Conservation (phyloP, 75 land plant species). For the Selaginella tamariscina region DNA sequence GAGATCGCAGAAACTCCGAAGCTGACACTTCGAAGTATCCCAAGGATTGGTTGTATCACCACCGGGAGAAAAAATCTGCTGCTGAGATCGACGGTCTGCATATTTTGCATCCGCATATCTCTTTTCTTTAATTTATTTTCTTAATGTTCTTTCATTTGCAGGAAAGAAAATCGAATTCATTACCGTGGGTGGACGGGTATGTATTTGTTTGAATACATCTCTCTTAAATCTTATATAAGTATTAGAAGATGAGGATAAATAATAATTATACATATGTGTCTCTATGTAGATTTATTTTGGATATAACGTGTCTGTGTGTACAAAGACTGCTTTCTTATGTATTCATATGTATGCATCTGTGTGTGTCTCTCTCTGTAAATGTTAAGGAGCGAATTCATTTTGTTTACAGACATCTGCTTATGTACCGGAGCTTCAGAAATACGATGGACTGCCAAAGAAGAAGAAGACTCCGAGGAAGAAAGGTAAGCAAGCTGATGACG, state of each 20-base stretch:
- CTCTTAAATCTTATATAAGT: not conserved
- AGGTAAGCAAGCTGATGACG: not conserved
- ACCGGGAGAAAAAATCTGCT: not conserved
- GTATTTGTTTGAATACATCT: too few species aligned
- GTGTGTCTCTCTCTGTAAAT: too few species aligned
- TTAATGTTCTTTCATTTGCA: slow-evolving; percentile 16
- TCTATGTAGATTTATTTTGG: too few species aligned
- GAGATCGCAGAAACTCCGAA: slow-evolving; percentile 30
- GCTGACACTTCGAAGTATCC: slow-evolving; percentile 31
- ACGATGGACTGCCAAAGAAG: slow-evolving; percentile 16
- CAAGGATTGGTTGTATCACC: not conserved
- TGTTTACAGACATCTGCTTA: slow-evolving; percentile 25
- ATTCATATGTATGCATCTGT: too few species aligned
- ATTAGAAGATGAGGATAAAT: too few species aligned
- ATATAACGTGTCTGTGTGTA: too few species aligned
- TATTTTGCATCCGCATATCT: not conserved
- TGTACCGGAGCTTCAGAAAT: slow-evolving; percentile 24
- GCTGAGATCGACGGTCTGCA: not conserved
- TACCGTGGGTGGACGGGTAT: slow-evolving; percentile 85
- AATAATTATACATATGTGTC: too few species aligned
- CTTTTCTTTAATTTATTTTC: not conserved
- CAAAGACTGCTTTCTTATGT: too few species aligned
- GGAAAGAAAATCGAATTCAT: slow-evolving; percentile 81
- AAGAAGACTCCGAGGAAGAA: slow-evolving; percentile 5
- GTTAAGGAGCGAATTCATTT: too few species aligned